Evolutionary conservation across 768 basidiomycete species (phyloP).

Genomic region (Naganishia kalamii): DNA sequence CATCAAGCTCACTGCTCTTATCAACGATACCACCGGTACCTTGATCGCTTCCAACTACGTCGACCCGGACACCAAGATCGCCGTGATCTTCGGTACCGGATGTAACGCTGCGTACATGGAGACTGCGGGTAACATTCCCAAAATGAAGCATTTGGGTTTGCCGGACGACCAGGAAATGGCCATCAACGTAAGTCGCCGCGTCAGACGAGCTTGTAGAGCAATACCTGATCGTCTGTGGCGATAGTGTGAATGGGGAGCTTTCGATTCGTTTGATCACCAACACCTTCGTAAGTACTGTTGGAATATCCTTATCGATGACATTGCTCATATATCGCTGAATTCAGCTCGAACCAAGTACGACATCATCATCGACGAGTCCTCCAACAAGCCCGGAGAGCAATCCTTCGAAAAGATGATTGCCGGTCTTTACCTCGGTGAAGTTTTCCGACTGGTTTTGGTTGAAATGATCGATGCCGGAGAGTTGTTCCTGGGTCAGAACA

Average conservation of each 20-base stretch:
- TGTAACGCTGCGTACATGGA: constrained; percentile 99
- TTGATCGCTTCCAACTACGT: constrained; percentile 96
- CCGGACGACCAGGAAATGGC: constrained; percentile 64
- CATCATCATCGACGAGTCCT: constrained; percentile 78
- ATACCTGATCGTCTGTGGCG: neutral
- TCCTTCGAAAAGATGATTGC: constrained; percentile 79
- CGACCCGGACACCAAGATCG: constrained; percentile 81
- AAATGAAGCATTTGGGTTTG: constrained; percentile 70
- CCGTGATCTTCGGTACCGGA: constrained; percentile 94
- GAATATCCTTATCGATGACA: constrained; percentile 57
- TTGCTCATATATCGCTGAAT: neutral
- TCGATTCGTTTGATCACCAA: constrained; percentile 91
- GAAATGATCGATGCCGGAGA: constrained; percentile 96
- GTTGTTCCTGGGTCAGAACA: constrained; percentile 95
- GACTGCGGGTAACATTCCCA: constrained; percentile 72
- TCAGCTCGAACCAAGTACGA: constrained; percentile 84
- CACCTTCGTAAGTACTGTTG: constrained; percentile 57
- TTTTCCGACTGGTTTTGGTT: constrained; percentile 85
- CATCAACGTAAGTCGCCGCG: constrained; percentile 78
- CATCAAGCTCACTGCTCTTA: constrained; percentile 73
- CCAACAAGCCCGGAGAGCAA: constrained; percentile 95
- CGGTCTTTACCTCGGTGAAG: constrained; percentile 91
- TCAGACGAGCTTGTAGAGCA: neutral
- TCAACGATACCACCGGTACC: constrained; percentile 97
- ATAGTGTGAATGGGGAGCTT: constrained; percentile 67